These are phyloP conservation scores for Rosa rugosa DNA, from an alignment of 306 rosid species.

Conservation along the genomic window DNA sequence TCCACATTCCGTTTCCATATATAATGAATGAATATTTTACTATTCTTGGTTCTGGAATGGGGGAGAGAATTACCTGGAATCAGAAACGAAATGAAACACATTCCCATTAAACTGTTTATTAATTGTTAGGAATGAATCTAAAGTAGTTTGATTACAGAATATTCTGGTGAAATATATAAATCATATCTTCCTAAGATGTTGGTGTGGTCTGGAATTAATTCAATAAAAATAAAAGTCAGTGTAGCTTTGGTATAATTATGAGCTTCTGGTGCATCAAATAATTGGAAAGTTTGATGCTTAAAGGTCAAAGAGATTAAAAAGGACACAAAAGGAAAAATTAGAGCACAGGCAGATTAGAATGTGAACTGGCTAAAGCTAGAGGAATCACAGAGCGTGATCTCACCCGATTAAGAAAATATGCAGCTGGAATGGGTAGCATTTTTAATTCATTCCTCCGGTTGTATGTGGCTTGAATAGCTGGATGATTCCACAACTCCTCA, in stretches of 20 bases:
- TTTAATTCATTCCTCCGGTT: constrained; percentile 60
- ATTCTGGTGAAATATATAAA: not conserved
- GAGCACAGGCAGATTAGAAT: not conserved
- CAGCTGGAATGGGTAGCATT: constrained; percentile 63
- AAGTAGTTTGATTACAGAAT: not conserved
- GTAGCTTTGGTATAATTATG: not conserved
- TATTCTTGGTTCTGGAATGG: not conserved
- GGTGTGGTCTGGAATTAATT: not conserved
- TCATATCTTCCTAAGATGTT: not conserved
- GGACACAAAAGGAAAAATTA: not conserved
- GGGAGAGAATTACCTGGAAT: not conserved
- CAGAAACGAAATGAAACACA: not conserved
- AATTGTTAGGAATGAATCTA: not conserved
- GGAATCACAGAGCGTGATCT: constrained; percentile 29
- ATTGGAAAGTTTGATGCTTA: not conserved
- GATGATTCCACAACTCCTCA: constrained; percentile 69
- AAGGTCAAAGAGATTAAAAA: not conserved
- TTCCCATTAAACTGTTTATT: not conserved
- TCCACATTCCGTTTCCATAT: constrained; percentile 17
- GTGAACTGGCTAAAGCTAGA: constrained; percentile 17
- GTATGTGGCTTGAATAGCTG: constrained; percentile 78
- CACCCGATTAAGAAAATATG: constrained; percentile 70
- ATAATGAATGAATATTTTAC: not conserved
- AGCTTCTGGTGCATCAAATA: not conserved
- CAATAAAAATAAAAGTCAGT: not conserved